A percentile compares a stretch with the other conserved stretches of the same genome.
Conservation (phyloP, 345 rosid genomes). For the Eutrema yunnanense region DNA sequence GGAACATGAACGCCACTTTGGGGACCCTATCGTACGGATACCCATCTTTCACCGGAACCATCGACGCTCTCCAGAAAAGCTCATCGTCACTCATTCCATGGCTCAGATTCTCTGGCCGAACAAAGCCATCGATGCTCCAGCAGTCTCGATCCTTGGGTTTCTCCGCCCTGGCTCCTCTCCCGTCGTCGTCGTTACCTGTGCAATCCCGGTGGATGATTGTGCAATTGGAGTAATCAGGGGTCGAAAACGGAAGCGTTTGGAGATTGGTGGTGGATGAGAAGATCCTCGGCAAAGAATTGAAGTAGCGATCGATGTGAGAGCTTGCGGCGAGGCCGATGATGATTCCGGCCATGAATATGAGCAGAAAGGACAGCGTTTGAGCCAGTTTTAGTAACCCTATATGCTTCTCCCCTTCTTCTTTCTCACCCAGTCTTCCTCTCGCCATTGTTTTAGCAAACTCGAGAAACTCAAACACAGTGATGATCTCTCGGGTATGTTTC, state of each 20-base stretch:
- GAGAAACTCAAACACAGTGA: background rate
- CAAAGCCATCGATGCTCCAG: constrained; percentile 44
- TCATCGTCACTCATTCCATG: constrained; percentile 59
- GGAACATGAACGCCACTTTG: constrained; percentile 82
- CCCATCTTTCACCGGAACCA: constrained; percentile 57
- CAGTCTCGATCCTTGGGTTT: constrained; percentile 30
- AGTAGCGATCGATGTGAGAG: constrained; percentile 57
- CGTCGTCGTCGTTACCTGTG: constrained; percentile 16
- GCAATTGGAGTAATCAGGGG: constrained; percentile 30
- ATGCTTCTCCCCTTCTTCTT: constrained; percentile 48
- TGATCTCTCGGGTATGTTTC: background rate
- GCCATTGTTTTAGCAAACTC: constrained; percentile 10
- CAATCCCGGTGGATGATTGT: constrained; percentile 33
- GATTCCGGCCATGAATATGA: constrained; percentile 75
- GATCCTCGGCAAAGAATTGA: constrained; percentile 39
- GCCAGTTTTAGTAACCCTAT: constrained; percentile 59
- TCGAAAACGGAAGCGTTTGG: constrained; percentile 17
- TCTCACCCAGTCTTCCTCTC: constrained; percentile 41
- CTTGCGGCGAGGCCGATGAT: constrained; percentile 67
- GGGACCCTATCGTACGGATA: constrained; percentile 66
- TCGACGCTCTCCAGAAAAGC: constrained; percentile 84
- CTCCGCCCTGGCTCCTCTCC: constrained; percentile 5
- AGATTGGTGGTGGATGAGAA: constrained; percentile 34
- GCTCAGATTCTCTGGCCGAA: constrained; percentile 43
- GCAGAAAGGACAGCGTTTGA: constrained; percentile 63